phyloP scores from a whole-genome alignment of 2,329 filamentous ascomycete genomes.

The Ophiostoma sp. region DNA sequence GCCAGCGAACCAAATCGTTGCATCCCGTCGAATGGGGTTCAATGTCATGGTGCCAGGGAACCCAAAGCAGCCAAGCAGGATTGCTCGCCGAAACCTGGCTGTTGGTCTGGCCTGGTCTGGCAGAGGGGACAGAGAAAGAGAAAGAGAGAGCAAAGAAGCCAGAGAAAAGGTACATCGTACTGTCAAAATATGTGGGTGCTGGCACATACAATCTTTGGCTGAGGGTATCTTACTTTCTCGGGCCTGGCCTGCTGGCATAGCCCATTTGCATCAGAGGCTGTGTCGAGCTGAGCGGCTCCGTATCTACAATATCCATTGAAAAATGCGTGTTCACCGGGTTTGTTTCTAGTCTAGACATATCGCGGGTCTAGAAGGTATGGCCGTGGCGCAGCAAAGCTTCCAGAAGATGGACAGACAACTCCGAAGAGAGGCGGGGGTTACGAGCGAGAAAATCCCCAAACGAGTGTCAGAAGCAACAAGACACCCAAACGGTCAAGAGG shows the following conservation, averaged over 20 bases:
- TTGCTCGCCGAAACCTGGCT: conserved; percentile 7
- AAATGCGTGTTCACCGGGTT: neutral
- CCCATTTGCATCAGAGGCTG: neutral
- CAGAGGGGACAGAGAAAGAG: too few species aligned
- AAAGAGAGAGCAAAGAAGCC: neutral
- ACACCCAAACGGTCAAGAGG: neutral
- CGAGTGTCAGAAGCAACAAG: neutral
- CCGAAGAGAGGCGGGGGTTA: neutral
- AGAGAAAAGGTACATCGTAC: neutral
- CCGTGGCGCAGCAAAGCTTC: conserved; percentile 10
- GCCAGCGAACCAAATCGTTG: conserved; percentile 8
- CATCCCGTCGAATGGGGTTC: neutral
- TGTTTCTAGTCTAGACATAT: neutral
- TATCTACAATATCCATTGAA: neutral
- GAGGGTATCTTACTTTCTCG: too few species aligned
- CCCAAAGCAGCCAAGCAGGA: neutral
- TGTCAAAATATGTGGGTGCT: neutral
- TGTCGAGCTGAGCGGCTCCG: neutral
- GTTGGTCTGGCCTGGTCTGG: neutral
- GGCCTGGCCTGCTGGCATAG: neutral
- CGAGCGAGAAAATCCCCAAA: neutral
- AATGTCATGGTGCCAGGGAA: neutral
- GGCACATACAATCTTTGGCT: neutral
- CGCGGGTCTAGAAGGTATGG: conserved; percentile 6
- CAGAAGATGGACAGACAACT: neutral